Base-by-base conservation (phyloP, 768 basidiomycete genomes). In the Russula ochroleuca region DNA sequence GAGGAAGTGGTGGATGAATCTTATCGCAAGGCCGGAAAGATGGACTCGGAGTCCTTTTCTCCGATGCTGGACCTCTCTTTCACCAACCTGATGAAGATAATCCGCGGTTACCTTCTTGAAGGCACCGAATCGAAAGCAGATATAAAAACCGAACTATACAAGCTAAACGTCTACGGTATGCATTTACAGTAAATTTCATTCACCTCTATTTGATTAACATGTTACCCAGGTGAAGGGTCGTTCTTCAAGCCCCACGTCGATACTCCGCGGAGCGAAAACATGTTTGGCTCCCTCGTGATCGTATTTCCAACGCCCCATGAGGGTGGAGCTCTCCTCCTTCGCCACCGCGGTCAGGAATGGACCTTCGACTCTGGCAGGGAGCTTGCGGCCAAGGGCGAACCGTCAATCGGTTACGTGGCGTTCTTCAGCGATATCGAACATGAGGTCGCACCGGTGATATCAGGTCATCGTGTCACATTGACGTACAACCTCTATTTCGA, bases 241-340 rank as follows among this genome's bases (percentile, higher is more conserved):
- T 82, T 80, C 68, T 84, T 83, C 75, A 81, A 81, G 65, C 41
- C 78, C 0, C 82, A 82, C 65, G 74, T 78, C 45, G 83, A 83
- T 62, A 82, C 82, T 0, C 80, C 79, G 4, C 76, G 78, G 9
- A 68, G 72, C 9, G 72, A 73, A 9, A 67, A 68, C 31, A 82
- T 83, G 78, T 78, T 85, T 37, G 83, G 79, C 0, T 83, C 83
- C 1, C 76, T 85, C 8, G 78, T 84, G 0, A 66, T 84, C 43
- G 75, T 80, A n/a, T 76, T 82, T 55, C 82, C 82, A 9, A 78
- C 78, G 0, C 35, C 67, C 0, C 78, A 83, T 65, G 72, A 78
- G 57, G 82, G 82, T 1, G 83, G 81, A 5, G 69, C 71, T n/a
- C 17, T 74, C 81, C 54, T 74, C 3, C 72, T 85, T 1, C 75